These are phyloP conservation scores for Aureoboletus auriporus DNA, from an alignment of 768 basidiomycete species.

Conservation along the genomic window DNA sequence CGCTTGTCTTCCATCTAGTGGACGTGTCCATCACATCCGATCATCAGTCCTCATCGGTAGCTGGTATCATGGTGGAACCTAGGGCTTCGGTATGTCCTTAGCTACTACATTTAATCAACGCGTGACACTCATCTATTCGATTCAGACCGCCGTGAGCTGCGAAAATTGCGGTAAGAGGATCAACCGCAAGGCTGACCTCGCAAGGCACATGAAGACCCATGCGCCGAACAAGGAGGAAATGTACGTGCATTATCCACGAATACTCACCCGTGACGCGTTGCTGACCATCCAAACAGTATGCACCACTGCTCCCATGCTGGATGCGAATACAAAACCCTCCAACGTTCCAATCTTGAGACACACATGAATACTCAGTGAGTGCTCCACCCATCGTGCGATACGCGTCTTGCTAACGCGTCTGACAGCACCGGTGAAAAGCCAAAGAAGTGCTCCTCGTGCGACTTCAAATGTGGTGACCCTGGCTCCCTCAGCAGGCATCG, in stretches of 20 bases:
- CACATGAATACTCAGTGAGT: conserved; percentile 32
- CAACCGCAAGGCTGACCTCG: conserved; percentile 24
- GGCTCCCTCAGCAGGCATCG: conserved; percentile 23
- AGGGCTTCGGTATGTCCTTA: too few species aligned
- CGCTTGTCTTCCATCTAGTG: background rate
- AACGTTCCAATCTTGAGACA: conserved; percentile 22
- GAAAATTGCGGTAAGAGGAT: conserved; percentile 11
- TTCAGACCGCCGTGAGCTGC: conserved; percentile 7
- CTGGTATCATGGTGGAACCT: too few species aligned
- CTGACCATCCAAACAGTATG: conserved; percentile 21
- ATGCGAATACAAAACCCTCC: conserved; percentile 23
- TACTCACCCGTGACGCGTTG: background rate
- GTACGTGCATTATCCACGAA: conserved; percentile 12
- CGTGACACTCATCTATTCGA: too few species aligned
- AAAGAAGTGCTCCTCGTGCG: conserved; percentile 17
- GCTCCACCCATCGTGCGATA: background rate
- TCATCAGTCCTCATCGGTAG: too few species aligned
- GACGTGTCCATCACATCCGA: background rate
- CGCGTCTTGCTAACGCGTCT: background rate
- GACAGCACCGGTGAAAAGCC: conserved; percentile 12
- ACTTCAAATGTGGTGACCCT: conserved; percentile 15
- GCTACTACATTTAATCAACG: too few species aligned
- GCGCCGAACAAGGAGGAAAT: conserved; percentile 15
- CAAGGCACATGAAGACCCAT: conserved; percentile 27
- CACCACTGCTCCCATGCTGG: conserved; percentile 13